Evolutionary conservation across 345 rosid genomes (phyloP).

Genomic region (Anastatica hierochuntica): DNA sequence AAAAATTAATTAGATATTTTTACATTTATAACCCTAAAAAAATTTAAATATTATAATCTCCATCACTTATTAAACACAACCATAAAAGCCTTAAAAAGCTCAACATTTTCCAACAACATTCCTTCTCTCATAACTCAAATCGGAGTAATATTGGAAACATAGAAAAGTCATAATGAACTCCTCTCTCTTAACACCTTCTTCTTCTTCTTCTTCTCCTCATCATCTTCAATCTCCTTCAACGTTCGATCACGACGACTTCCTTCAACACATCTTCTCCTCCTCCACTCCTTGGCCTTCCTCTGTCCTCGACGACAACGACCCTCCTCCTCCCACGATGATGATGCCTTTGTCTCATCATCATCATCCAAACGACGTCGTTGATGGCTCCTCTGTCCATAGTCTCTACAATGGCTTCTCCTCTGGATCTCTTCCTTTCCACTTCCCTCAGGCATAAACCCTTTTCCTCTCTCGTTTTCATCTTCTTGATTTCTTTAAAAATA

Average conservation of each 20-base stretch:
- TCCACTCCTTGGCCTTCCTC: slow-evolving; percentile 40
- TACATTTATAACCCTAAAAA: background rate
- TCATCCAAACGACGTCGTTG: slow-evolving; percentile 29
- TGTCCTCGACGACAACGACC: slow-evolving; percentile 16
- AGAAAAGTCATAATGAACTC: slow-evolving; percentile 10
- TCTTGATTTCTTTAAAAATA: background rate
- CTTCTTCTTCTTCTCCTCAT: slow-evolving; percentile 18
- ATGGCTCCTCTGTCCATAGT: slow-evolving; percentile 5
- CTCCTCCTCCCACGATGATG: too few species aligned
- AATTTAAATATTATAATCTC: background rate
- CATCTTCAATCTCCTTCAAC: slow-evolving; percentile 22
- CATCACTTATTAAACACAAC: slow-evolving; percentile 1
- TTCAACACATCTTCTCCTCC: slow-evolving; percentile 74
- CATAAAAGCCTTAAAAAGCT: slow-evolving; percentile 9
- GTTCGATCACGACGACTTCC: slow-evolving; percentile 57
- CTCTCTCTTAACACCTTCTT: slow-evolving; percentile 17
- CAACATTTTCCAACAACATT: slow-evolving; percentile 4
- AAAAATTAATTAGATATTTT: background rate
- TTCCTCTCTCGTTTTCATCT: background rate
- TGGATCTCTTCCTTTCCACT: slow-evolving; percentile 70
- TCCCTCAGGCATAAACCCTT: slow-evolving; percentile 37
- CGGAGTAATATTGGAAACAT: background rate
- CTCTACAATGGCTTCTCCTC: slow-evolving; percentile 48
- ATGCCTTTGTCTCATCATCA: slow-evolving; percentile 7
- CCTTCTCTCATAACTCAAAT: background rate